Percentiles rank a stretch among this genome's conserved stretches.
Evolutionary conservation across 345 rosid genomes (phyloP).

Genomic region (Pugionium dolabratum): DNA sequence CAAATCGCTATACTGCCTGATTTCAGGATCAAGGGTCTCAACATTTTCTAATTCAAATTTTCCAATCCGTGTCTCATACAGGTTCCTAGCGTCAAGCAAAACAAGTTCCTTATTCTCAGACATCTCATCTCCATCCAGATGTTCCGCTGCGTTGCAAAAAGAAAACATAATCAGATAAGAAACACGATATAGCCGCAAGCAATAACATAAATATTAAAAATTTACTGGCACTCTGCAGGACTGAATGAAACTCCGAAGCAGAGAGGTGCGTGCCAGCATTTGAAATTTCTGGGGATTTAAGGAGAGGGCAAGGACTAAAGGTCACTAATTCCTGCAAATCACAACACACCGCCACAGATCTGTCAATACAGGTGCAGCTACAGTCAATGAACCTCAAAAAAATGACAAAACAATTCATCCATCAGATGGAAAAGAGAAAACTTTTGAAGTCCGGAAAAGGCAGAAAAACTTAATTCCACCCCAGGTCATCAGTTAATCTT

Average conservation of each 20-base stretch:
- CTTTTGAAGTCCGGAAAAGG: neutral
- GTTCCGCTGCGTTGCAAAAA: slow-evolving; percentile 39
- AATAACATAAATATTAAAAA: neutral
- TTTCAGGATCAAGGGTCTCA: slow-evolving; percentile 80
- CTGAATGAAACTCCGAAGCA: slow-evolving; percentile 78
- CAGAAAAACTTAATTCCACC: no score
- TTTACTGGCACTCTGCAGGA: slow-evolving; percentile 66
- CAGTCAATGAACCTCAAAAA: neutral
- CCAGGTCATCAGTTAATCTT: no score
- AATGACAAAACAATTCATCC: slow-evolving; percentile 5
- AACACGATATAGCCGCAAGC: neutral
- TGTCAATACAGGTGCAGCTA: slow-evolving; percentile 4
- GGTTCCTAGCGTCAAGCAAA: slow-evolving; percentile 86
- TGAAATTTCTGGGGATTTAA: slow-evolving; percentile 66
- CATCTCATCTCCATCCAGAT: slow-evolving; percentile 35
- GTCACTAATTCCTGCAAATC: slow-evolving; percentile 81
- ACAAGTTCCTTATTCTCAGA: slow-evolving; percentile 51
- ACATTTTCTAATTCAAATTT: slow-evolving; percentile 64
- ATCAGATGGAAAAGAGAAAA: slow-evolving; percentile 6
- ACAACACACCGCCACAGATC: neutral
- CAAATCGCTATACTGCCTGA: slow-evolving; percentile 93
- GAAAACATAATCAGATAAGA: slow-evolving; percentile 26
- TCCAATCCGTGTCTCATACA: slow-evolving; percentile 91
- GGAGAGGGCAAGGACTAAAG: slow-evolving; percentile 63
- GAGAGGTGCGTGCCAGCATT: slow-evolving; percentile 89